A percentile compares a stretch with the other conserved stretches of the same genome.
These are phyloP conservation scores for Dalbergia oliveri DNA, from an alignment of 306 rosid species.

Conservation along the genomic window DNA sequence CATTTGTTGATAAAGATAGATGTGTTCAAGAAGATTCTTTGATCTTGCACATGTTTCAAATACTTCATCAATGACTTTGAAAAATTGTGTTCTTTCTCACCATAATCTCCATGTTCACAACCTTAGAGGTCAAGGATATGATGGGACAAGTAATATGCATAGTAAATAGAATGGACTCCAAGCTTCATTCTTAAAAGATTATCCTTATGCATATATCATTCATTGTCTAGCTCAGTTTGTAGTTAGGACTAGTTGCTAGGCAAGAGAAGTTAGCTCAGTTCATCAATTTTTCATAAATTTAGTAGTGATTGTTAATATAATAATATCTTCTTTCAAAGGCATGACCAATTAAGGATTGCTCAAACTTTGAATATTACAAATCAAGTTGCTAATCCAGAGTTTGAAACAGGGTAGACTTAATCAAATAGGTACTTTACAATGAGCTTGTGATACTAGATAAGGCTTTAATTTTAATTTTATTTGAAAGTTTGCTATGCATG, in stretches of 20 bases:
- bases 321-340: no score
- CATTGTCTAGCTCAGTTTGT: not conserved
- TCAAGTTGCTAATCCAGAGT: not conserved
- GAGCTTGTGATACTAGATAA: not conserved
- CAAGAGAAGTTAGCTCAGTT: no score
- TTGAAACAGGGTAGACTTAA: not conserved
- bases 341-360: not conserved
- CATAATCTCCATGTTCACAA: no score
- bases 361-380: not conserved
- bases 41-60: not conserved
- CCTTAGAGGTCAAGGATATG: not conserved
- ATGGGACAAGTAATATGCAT: not conserved
- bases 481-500: not conserved
- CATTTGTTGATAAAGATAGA: slow-evolving; percentile 18
- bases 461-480: not conserved
- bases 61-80: not conserved
- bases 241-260: not conserved
- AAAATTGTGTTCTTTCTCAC: not conserved
- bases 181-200: not conserved
- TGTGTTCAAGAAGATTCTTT: slow-evolving; percentile 12
- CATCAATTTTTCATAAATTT: no score
- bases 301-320: no score
- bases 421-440: not conserved
- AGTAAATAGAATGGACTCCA: slow-evolving; percentile 25
- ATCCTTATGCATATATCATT: not conserved